phyloP scores from a whole-genome alignment of 2,329 filamentous ascomycete genomes.

The Zasmidium citrigriseum region DNA sequence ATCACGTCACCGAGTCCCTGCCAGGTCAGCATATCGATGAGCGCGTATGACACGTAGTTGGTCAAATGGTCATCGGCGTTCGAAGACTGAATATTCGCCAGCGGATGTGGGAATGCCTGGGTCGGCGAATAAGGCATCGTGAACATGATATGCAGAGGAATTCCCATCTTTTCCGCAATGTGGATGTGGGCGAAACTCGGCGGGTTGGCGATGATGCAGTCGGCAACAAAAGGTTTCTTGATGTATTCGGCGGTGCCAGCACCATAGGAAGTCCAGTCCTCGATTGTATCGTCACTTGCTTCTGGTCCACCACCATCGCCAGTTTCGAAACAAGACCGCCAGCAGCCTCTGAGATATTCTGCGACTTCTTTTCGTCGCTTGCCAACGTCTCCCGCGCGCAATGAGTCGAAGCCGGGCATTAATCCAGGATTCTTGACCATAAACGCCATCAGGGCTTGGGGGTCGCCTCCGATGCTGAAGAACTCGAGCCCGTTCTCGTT shows the following conservation, averaged over 20 bases:
- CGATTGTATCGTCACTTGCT: conserved; percentile 44
- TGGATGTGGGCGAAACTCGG: conserved; percentile 77
- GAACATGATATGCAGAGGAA: conserved; percentile 84
- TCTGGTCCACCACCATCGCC: conserved; percentile 61
- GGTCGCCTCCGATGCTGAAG: conserved; percentile 54
- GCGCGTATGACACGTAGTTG: conserved; percentile 79
- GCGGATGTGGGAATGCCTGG: conserved; percentile 79
- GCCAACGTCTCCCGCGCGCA: conserved; percentile 75
- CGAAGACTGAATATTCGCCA: conserved; percentile 77
- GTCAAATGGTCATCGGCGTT: conserved; percentile 76
- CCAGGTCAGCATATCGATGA: conserved; percentile 92
- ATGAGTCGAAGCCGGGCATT: conserved; percentile 77
- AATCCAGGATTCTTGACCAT: conserved; percentile 89
- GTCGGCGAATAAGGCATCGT: conserved; percentile 94
- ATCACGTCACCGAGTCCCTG: conserved; percentile 89
- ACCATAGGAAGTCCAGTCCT: conserved; percentile 45
- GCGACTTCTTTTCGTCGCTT: conserved; percentile 73
- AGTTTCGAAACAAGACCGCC: conserved; percentile 80
- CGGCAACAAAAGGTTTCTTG: conserved; percentile 73
- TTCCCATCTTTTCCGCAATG: conserved; percentile 71
- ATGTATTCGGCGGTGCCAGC: conserved; percentile 43
- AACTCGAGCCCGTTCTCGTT: conserved; percentile 53
- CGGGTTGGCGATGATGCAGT: conserved; percentile 77
- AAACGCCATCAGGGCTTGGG: conserved; percentile 64
- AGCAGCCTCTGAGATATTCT: conserved; percentile 80